Conservation (phyloP, 768 basidiomycete species). For the Leccinum rimulosum region DNA sequence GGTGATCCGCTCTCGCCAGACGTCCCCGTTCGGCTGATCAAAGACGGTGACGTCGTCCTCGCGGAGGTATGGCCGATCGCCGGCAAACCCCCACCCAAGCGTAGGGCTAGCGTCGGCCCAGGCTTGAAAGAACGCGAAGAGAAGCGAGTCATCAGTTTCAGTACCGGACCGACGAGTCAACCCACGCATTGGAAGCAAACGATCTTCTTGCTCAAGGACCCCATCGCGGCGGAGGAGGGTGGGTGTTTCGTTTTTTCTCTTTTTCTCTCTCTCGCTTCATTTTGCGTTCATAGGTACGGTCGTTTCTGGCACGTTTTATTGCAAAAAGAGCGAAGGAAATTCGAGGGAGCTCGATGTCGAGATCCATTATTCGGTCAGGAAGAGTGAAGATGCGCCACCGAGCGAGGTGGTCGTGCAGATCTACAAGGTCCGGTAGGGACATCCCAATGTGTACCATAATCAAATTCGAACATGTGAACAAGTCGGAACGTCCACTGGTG, state of each 20-base stretch:
- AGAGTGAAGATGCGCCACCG: slow-evolving; percentile 32
- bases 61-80: slow-evolving; percentile 82
- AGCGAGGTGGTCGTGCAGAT: slow-evolving; percentile 65
- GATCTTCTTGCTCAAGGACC: slow-evolving; percentile 78
- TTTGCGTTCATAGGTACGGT: slow-evolving; percentile 50
- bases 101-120: slow-evolving; percentile 56
- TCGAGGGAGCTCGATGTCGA: slow-evolving; percentile 89
- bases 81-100: slow-evolving; percentile 55
- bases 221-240: slow-evolving; percentile 77
- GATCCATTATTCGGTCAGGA: slow-evolving; percentile 68
- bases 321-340: slow-evolving; percentile 76
- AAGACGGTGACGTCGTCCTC: slow-evolving; percentile 57
- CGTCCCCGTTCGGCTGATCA: slow-evolving; percentile 52
- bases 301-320: slow-evolving; percentile 79
- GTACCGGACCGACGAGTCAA: slow-evolving; percentile 80
- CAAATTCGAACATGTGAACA: neutral
- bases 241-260: slow-evolving; percentile 16
- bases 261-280: neutral
- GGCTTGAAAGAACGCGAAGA: slow-evolving; percentile 40
- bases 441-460: neutral
- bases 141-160: slow-evolving; percentile 64
- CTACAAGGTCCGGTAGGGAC: slow-evolving; percentile 66
- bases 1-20: slow-evolving; percentile 52
- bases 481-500: neutral
- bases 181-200: slow-evolving; percentile 99